Evolutionary conservation across 306 rosid species (phyloP), one percentile per base, ranked within the genome.

Genomic region (Cucurbita argyrosperma): DNA sequence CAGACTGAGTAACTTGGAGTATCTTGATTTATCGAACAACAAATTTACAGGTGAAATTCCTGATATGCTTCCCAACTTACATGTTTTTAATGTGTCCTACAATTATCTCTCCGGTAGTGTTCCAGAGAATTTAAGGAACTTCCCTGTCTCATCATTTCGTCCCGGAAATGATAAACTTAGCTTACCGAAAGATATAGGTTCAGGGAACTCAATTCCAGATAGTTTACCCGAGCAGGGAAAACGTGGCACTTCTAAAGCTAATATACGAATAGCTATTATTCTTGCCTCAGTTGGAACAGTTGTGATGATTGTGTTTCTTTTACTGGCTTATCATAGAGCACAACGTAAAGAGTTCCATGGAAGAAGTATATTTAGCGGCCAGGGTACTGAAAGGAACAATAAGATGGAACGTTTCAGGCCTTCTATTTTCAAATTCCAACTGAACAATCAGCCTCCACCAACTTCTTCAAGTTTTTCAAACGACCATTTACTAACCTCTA

Each of bases 221-320:
- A 82, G 21, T 62, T 47, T 87, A 78, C 60, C 86, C 38, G 65
- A 35, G 72, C 63, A 51, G 4, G 81, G 9, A 45, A 84, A 72
- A 53, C 85, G 71, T 79, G 87, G 67, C 53, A 71, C 76, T 52
- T 88, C 97, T 43, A 94, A 81, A 82, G 88, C 81, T 69, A 88
- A 68, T 84, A 86, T 94, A 72, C 91, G 84, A 85, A 80, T 94
- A 86, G 94, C 97, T 74, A 94, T 94, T 73, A 94, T 94, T 80
- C 82, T 94, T 80, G 98, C 97, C 16, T 86, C 97, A 5, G 85
- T 94, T 66, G 95, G 96, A 80, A 96, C 93, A 82, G 90, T 91
- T 74, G 77, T 88, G 79, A 89, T 94, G 98, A 89, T 90, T 80
- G 87, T 81, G 75, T 90, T 94, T 83, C 95, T 90, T 80, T 84